phyloP scores from a whole-genome alignment of 768 basidiomycete genomes.

The Boletus rex-veris region DNA sequence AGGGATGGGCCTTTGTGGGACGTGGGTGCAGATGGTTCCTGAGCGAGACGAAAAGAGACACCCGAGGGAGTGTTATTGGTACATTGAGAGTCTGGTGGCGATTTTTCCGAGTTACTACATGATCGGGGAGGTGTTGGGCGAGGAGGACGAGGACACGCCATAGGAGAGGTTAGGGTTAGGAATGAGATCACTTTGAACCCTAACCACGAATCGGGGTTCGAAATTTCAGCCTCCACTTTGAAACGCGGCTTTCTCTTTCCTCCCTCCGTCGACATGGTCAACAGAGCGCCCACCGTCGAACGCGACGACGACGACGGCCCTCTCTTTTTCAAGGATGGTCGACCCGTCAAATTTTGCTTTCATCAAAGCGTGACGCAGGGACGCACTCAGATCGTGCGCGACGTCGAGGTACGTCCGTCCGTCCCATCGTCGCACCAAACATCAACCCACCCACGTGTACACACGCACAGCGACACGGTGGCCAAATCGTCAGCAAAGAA shows the following conservation, averaged over 20 bases:
- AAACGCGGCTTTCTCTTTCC: not conserved
- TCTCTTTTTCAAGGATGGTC: conserved; percentile 24
- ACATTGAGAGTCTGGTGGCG: conserved; percentile 49
- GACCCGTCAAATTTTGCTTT: conserved; percentile 26
- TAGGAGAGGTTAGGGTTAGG: conserved; percentile 2
- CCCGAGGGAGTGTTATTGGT: conserved; percentile 44
- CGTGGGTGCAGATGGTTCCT: conserved; percentile 34
- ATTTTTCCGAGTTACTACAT: conserved; percentile 50
- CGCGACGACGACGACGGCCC: not conserved
- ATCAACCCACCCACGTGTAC: no score
- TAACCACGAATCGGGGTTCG: conserved; percentile 30
- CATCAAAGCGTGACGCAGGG: conserved; percentile 27
- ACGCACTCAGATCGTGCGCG: conserved; percentile 9
- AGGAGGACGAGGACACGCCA: not conserved
- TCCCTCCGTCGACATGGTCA: not conserved
- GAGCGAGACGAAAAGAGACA: conserved; percentile 6
- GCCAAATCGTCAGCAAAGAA: conserved; percentile 15
- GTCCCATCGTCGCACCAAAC: no score
- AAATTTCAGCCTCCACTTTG: conserved; percentile 11
- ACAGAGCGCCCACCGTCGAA: not conserved
- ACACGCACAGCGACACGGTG: conserved; percentile 18
- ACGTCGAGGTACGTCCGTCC: conserved; percentile 19
- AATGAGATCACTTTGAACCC: conserved; percentile 22
- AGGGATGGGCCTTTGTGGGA: conserved; percentile 35
- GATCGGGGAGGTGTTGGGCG: not conserved